Evolutionary conservation across 2,329 filamentous ascomycete species (phyloP), one percentile per base, ranked within the genome.

Genomic region (Podosphaera aphanis): DNA sequence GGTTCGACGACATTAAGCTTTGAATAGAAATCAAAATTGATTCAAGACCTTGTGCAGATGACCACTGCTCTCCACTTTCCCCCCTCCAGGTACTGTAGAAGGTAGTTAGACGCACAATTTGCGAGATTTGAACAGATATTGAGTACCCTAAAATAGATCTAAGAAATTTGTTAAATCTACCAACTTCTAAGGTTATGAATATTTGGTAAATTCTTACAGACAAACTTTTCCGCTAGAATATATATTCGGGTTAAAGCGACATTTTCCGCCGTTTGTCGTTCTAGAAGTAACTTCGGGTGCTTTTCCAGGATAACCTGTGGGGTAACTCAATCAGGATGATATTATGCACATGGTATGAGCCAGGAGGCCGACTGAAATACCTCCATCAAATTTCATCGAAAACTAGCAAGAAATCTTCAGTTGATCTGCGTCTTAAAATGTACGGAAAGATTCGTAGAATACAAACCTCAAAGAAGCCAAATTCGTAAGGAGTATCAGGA

Each of bases 231-330:
- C 90, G 43, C 66, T 74, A 1, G 85, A 70, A 59, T 98, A 98
- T 49, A 98, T 93, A 58, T 98, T 98, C 2, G 90, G 90, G 57
- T 94, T 94, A 67, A 95, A 95, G 6, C 90, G 77, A 58, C 79
- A 85, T 48, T 79, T 70, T 10, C 88, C 88, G n/a, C 70, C 68
- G 58, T 95, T 94, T 1, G 88, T 98, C 0, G 90, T 95, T 37
- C 77, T 70, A 21, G 80, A 78, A 20, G 68, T 73, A 21, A 79
- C 74, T 13, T 54, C 51, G 1, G 75, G 75, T 0, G 74, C 70
- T 53, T 74, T 77, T 43, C 71, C 66, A 5, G 90, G 90, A 57
- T 98, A 98, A 2, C 93, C 85, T 84, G 55, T 13, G 46, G 2
- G 18, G 23, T 16, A 18, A 39, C 35, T 49, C 29, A 48, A 33